Evolutionary conservation across 106 monocot genomes (phyloP).

Genomic region (Apostasia shenzhenica): DNA sequence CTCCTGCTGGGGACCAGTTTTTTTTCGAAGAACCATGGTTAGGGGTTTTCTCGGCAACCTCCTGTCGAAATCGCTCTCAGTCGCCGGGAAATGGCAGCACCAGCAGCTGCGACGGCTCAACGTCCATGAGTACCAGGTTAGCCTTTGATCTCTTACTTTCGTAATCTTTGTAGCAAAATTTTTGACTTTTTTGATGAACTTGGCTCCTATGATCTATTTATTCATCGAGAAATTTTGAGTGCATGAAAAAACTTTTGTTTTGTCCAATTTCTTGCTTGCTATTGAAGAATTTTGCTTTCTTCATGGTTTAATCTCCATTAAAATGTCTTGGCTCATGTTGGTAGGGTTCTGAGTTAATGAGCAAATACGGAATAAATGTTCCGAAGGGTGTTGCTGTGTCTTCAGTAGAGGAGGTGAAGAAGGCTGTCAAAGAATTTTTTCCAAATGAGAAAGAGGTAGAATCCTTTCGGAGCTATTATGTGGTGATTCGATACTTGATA

Average conservation of each 20-base stretch:
- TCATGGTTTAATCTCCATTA: no score
- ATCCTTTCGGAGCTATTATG: not conserved
- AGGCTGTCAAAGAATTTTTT: slow-evolving; percentile 55
- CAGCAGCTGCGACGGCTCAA: slow-evolving; percentile 98
- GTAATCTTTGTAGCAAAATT: not conserved
- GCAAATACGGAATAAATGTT: slow-evolving; percentile 84
- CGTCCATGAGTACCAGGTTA: slow-evolving; percentile 99
- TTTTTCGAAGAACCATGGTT: slow-evolving; percentile 33
- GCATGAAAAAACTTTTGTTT: no score
- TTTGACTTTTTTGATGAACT: not conserved
- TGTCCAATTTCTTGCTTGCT: no score
- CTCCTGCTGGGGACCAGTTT: not conserved
- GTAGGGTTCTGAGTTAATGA: slow-evolving; percentile 92
- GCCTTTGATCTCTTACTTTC: not conserved
- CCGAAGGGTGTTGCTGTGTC: slow-evolving; percentile 71
- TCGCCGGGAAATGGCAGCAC: slow-evolving; percentile 77
- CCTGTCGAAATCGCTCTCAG: slow-evolving; percentile 41
- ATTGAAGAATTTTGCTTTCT: no score
- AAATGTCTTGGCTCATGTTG: no score
- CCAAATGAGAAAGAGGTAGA: slow-evolving; percentile 72
- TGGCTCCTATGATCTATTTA: not conserved
- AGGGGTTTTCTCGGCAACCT: slow-evolving; percentile 66
- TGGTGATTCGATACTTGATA: not conserved
- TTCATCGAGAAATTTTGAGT: no score
- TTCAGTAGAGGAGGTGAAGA: slow-evolving; percentile 52